phyloP scores from a whole-genome alignment of 2,329 filamentous ascomycete genomes.

The Parastagonospora nodorum region DNA sequence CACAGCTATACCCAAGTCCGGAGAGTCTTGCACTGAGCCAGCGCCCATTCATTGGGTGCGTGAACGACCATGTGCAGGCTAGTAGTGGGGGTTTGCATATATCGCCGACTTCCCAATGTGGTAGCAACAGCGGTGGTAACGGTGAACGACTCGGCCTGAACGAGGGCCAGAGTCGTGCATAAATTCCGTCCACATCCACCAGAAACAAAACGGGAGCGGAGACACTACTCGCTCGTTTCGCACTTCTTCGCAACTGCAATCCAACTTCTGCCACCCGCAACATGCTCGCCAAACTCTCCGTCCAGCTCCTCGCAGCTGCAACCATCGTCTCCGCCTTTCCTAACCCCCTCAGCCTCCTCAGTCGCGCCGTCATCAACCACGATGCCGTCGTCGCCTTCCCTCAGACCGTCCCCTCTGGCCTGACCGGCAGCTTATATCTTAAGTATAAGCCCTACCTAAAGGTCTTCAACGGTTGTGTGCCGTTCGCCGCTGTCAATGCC shows the following conservation, averaged over 20 bases:
- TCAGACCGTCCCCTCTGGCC: conserved; percentile 57
- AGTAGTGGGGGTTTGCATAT: conserved; percentile 4
- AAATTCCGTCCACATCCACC: neutral
- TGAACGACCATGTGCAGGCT: conserved; percentile 9
- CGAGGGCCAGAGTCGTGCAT: neutral
- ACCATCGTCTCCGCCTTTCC: conserved; percentile 28
- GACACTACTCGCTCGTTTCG: neutral
- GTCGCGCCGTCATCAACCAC: conserved; percentile 51
- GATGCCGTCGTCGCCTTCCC: conserved; percentile 59
- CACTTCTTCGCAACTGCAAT: neutral
- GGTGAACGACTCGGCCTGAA: neutral
- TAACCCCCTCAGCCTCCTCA: conserved; percentile 27
- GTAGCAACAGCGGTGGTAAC: conserved; percentile 1
- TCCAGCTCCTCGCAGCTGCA: conserved; percentile 28
- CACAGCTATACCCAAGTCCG: conserved; percentile 2
- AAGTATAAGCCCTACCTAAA: conserved; percentile 63
- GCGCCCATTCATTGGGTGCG: conserved; percentile 7
- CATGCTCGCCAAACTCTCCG: conserved; percentile 30
- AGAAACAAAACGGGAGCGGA: neutral
- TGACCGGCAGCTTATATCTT: conserved; percentile 55
- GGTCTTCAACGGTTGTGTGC: conserved; percentile 65
- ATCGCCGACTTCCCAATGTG: conserved; percentile 4
- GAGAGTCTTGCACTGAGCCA: neutral
- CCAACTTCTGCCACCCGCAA: neutral
- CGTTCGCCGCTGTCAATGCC: conserved; percentile 65